A percentile compares a stretch with the other conserved stretches of the same genome.
These are phyloP conservation scores for Knoxia roxburghii DNA, from an alignment of 257 asterid species.

Conservation along the genomic window DNA sequence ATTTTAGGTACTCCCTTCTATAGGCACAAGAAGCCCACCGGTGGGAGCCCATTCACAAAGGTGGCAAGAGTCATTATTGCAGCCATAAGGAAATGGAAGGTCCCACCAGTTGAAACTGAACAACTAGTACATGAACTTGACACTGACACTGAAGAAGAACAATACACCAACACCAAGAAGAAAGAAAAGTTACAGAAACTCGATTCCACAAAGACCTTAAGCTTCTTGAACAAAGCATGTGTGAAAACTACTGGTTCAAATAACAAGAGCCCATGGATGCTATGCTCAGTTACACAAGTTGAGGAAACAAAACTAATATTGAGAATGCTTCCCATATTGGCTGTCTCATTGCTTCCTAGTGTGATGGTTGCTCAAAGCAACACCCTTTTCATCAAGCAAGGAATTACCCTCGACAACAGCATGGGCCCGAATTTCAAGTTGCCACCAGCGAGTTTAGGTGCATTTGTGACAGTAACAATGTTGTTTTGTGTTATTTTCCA, in stretches of 20 bases:
- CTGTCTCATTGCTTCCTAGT: slow-evolving; percentile 68
- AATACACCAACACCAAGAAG: slow-evolving; percentile 33
- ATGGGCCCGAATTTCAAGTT: slow-evolving; percentile 40
- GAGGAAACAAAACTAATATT: slow-evolving; percentile 86
- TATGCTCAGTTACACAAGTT: slow-evolving; percentile 75
- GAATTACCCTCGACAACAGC: slow-evolving; percentile 50
- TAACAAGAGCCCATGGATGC: slow-evolving; percentile 48
- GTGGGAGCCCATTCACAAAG: slow-evolving; percentile 84
- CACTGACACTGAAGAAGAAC: slow-evolving; percentile 8
- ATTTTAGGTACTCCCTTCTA: slow-evolving; percentile 63
- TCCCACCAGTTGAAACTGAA: slow-evolving; percentile 49
- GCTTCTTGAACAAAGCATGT: slow-evolving; percentile 75
- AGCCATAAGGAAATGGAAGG: slow-evolving; percentile 44
- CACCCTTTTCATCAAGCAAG: slow-evolving; percentile 75
- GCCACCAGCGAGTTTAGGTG: slow-evolving; percentile 79
- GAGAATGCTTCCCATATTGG: slow-evolving; percentile 64
- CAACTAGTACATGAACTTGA: slow-evolving; percentile 60
- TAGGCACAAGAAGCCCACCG: slow-evolving; percentile 68
- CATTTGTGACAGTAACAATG: slow-evolving; percentile 68
- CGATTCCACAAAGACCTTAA: slow-evolving; percentile 55
- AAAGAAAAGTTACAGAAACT: slow-evolving; percentile 48
- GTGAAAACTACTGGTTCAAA: slow-evolving; percentile 41
- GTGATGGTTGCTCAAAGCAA: slow-evolving; percentile 68
- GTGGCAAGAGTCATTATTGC: slow-evolving; percentile 70
- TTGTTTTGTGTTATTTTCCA: slow-evolving; percentile 55